A percentile compares a stretch with the other conserved stretches of the same genome.
These are phyloP conservation scores for Xylaria castorea DNA, from an alignment of 495 filamentous ascomycete genomes.

Conservation along the genomic window DNA sequence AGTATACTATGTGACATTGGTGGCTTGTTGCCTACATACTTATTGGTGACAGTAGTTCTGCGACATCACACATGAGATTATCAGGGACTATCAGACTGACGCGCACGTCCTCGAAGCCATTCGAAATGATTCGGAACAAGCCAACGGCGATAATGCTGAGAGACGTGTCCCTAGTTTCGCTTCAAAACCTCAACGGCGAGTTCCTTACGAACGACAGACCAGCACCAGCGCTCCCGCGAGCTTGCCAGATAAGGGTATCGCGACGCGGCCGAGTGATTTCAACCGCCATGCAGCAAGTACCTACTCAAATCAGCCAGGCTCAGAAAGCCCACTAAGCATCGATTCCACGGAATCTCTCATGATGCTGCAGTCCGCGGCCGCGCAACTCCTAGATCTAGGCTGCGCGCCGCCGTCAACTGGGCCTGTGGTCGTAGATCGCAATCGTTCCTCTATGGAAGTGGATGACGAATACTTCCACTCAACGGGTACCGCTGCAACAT, in stretches of 20 bases:
- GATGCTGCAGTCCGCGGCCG: slow-evolving; percentile 13
- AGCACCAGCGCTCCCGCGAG: background rate
- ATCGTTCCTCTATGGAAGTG: background rate
- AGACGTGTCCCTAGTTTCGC: background rate
- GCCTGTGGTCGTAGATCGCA: background rate
- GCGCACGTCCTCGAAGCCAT: background rate
- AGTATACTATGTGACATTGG: background rate
- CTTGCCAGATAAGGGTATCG: background rate
- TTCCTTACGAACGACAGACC: background rate
- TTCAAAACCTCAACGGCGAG: background rate
- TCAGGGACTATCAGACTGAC: background rate
- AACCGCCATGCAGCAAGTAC: background rate
- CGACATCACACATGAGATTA: slow-evolving; percentile 10
- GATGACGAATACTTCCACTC: background rate
- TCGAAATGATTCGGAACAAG: background rate
- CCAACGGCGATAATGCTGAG: background rate
- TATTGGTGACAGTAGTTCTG: background rate
- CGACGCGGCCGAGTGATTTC: background rate
- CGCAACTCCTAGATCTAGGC: slow-evolving; percentile 14
- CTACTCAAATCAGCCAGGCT: background rate
- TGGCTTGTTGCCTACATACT: background rate
- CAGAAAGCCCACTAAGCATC: background rate
- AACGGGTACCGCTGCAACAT: background rate
- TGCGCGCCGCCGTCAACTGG: background rate
- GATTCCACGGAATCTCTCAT: background rate